Evolutionary conservation across 805 yeast genomes (phyloP).

Genomic region (Ogataea sp.): DNA sequence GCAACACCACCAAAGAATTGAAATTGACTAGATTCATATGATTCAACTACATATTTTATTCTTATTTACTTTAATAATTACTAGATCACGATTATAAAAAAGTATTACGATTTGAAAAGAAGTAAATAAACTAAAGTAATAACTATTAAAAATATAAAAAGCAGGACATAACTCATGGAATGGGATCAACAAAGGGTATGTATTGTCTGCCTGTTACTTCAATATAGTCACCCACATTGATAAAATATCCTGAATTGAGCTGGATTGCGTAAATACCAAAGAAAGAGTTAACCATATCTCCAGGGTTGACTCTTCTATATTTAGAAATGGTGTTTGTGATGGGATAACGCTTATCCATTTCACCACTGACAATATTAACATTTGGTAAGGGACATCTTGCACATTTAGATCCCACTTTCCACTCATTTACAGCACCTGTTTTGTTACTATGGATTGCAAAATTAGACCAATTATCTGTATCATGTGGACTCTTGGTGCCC

Average conservation of each 20-base stretch:
- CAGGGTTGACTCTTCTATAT: slow-evolving; percentile 22
- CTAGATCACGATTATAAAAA: no score
- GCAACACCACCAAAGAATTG: no score
- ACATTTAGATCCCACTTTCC: slow-evolving; percentile 20
- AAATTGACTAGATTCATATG: no score
- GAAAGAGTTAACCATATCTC: slow-evolving; percentile 13
- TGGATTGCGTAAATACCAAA: slow-evolving; percentile 19
- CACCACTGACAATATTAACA: slow-evolving; percentile 14
- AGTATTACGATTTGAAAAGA: no score
- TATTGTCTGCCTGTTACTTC: slow-evolving; percentile 5
- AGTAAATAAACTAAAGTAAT: no score
- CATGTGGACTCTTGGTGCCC: slow-evolving; percentile 15
- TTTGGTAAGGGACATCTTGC: slow-evolving; percentile 23
- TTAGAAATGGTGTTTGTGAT: slow-evolving; percentile 18
- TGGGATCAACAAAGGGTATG: background rate
- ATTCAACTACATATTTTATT: no score
- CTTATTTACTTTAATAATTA: no score
- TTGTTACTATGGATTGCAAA: slow-evolving; percentile 11
- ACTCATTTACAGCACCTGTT: slow-evolving; percentile 5
- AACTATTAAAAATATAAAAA: no score
- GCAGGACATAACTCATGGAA: no score
- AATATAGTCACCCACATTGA: slow-evolving; percentile 9
- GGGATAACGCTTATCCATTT: slow-evolving; percentile 12
- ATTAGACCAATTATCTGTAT: slow-evolving; percentile 16
- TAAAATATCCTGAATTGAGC: slow-evolving; percentile 6